A percentile compares a stretch with the other conserved stretches of the same genome.
These are phyloP conservation scores for Globisporangium spinosum DNA, from an alignment of 352 stramenopile genomes.

Conservation along the genomic window DNA sequence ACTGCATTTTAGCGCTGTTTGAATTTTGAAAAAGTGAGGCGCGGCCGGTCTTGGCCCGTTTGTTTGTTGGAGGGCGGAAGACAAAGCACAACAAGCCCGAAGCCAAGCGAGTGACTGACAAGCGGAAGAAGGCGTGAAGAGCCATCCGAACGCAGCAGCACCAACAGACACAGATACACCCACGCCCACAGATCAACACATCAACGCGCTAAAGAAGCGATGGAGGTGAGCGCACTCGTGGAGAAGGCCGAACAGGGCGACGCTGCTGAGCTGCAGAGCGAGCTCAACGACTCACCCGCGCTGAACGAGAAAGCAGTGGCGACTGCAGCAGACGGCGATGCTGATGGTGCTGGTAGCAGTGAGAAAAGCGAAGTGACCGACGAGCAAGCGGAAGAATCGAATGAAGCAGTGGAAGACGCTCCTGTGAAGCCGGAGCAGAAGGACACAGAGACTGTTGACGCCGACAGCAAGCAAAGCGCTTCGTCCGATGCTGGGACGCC, in stretches of 20 bases:
- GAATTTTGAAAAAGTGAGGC: conserved; percentile 10
- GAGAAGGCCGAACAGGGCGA: not conserved
- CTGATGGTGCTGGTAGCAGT: not conserved
- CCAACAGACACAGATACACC: not conserved
- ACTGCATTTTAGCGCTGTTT: not conserved
- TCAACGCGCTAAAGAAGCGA: not conserved
- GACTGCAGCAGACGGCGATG: not conserved
- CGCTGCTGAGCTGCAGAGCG: not conserved
- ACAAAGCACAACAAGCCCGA: not conserved
- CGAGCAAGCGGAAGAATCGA: not conserved
- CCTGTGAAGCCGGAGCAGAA: not conserved
- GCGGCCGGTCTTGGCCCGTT: no score
- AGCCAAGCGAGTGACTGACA: not conserved
- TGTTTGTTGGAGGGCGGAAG: not conserved
- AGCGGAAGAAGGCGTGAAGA: not conserved
- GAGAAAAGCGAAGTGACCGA: not conserved
- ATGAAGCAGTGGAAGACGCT: not conserved
- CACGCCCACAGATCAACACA: not conserved
- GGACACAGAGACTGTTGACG: not conserved
- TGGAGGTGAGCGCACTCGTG: not conserved
- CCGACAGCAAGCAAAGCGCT: not conserved
- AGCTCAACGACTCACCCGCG: not conserved
- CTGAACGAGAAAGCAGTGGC: not conserved
- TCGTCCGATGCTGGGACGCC: not conserved
- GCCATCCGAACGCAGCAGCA: not conserved